Evolutionary conservation across 2,329 filamentous ascomycete species (phyloP).

Genomic region (Cytospora chrysosperma): DNA sequence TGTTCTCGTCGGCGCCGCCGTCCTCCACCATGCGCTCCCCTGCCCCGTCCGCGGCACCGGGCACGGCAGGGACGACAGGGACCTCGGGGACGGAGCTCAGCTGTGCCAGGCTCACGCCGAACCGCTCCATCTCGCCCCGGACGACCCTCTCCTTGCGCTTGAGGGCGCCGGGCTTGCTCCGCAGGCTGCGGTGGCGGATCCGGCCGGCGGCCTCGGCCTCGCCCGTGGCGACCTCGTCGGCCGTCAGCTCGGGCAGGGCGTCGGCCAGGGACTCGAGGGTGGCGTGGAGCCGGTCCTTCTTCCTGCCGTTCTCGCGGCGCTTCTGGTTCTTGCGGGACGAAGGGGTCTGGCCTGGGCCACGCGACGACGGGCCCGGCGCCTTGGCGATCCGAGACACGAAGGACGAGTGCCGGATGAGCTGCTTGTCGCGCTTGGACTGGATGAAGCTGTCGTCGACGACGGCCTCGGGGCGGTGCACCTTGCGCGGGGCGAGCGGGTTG

Average conservation of each 20-base stretch:
- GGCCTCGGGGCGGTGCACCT: constrained; percentile 52
- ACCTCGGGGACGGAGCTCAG: constrained; percentile 48
- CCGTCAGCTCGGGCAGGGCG: constrained; percentile 67
- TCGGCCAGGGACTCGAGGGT: constrained; percentile 75
- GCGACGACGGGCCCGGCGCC: too few species aligned
- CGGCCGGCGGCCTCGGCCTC: constrained; percentile 44
- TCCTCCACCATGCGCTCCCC: constrained; percentile 18
- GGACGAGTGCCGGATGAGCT: constrained; percentile 73
- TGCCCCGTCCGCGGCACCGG: constrained; percentile 13
- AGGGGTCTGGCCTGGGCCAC: too few species aligned
- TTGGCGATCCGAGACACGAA: constrained; percentile 78
- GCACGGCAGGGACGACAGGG: constrained; percentile 16
- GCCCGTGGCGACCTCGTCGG: constrained; percentile 46
- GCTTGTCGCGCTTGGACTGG: constrained; percentile 79
- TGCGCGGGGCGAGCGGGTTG: constrained; percentile 51
- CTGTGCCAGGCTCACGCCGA: constrained; percentile 78
- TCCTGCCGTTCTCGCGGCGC: constrained; percentile 48
- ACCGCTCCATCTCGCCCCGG: constrained; percentile 76
- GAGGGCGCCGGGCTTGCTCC: constrained; percentile 72
- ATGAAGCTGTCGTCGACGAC: constrained; percentile 59
- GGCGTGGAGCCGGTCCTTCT: constrained; percentile 58
- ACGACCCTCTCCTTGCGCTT: constrained; percentile 82
- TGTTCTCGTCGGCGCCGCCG: constrained; percentile 25
- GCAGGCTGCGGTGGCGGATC: constrained; percentile 72
- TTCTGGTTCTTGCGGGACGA: constrained; percentile 41